phyloP scores from a whole-genome alignment of 306 rosid species.

The Coriaria nepalensis region DNA sequence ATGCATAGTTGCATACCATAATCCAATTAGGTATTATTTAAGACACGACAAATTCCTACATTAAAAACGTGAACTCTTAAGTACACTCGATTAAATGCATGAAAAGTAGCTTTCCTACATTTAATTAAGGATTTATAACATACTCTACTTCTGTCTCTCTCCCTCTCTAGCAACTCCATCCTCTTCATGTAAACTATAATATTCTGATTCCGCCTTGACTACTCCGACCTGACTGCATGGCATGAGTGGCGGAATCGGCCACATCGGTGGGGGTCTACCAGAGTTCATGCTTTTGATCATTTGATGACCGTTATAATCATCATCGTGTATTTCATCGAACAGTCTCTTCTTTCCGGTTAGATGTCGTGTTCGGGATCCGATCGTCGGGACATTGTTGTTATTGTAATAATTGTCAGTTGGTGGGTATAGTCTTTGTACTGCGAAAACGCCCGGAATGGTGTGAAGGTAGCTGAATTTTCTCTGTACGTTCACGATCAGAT shows the following conservation, averaged over 20 bases:
- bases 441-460: slow-evolving; percentile 56
- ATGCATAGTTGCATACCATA: too few relatives aligned
- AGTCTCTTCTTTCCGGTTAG: slow-evolving; percentile 29
- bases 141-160: slow-evolving; percentile 7
- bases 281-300: slow-evolving; percentile 42
- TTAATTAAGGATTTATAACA: slow-evolving; percentile 23
- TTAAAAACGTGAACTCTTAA: slow-evolving; percentile 4
- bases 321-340: slow-evolving; percentile 29
- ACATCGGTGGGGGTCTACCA: slow-evolving; percentile 22
- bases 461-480: slow-evolving; percentile 73
- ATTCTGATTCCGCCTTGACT: too few relatives aligned
- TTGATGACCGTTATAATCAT: slow-evolving; percentile 35
- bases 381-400: slow-evolving; percentile 28
- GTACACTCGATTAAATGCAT: slow-evolving; percentile 5
- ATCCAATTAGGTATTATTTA: too few relatives aligned
- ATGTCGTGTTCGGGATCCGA: slow-evolving; percentile 26
- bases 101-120: slow-evolving; percentile 12
- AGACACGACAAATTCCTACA: too few relatives aligned
- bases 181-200: slow-evolving; percentile 4
- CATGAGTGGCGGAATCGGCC: slow-evolving; percentile 36
- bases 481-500: slow-evolving; percentile 56
- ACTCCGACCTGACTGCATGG: slow-evolving; percentile 9
- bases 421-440: slow-evolving; percentile 64
- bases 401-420: slow-evolving; percentile 48
- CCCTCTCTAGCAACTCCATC: slow-evolving; percentile 13